Conservation (phyloP, 2,329 filamentous ascomycete species). For the Hypoxylon sp. region DNA sequence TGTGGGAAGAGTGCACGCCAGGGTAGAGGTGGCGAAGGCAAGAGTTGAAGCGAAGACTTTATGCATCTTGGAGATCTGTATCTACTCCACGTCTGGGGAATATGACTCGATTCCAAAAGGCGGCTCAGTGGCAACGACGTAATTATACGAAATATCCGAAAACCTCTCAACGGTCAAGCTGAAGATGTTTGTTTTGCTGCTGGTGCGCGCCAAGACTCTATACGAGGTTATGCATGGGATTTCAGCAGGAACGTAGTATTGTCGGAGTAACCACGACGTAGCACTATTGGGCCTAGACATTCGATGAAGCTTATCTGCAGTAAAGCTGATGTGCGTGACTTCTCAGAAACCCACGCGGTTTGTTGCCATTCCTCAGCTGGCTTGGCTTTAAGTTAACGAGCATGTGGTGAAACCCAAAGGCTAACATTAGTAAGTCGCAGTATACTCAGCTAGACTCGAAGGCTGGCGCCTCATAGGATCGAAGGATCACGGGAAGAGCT, state of each 20-base stretch:
- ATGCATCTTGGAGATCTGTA: constrained; percentile 17
- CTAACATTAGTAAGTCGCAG: background rate
- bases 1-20: constrained; percentile 54
- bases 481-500: background rate
- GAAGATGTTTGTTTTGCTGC: constrained; percentile 11
- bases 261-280: constrained; percentile 4
- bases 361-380: constrained; percentile 2
- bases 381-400: background rate
- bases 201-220: constrained; percentile 34
- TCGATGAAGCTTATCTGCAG: constrained; percentile 30
- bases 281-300: constrained; percentile 30
- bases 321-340: constrained; percentile 5
- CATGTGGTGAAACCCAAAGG: background rate
- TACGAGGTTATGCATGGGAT: constrained; percentile 36
- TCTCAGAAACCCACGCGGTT: background rate
- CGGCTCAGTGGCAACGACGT: background rate
- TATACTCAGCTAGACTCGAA: background rate
- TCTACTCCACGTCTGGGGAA: background rate
- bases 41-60: constrained; percentile 23
- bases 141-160: constrained; percentile 6
- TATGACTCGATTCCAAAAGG: background rate
- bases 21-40: constrained; percentile 35
- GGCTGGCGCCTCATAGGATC: background rate
- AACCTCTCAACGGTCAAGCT: constrained; percentile 7
- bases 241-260: constrained; percentile 31